Conservation (phyloP, 768 basidiomycete species). For the Trametes villosa region DNA sequence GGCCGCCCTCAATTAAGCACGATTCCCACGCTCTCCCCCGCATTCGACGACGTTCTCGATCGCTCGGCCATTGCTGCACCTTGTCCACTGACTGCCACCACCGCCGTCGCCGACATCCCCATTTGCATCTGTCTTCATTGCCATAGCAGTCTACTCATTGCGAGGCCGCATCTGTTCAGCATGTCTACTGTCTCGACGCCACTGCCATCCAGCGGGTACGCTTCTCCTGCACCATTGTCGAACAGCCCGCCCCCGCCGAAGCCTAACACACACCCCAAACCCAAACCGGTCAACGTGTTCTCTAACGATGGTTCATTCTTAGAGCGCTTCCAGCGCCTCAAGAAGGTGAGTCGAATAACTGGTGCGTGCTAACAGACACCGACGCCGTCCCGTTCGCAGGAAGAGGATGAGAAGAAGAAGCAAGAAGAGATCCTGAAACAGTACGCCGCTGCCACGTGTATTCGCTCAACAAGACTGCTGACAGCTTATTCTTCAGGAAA, state of each 20-base stretch:
- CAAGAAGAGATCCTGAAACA: slow-evolving; percentile 53
- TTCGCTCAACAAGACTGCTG: not conserved
- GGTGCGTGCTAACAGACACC: not conserved
- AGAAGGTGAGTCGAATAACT: slow-evolving; percentile 46
- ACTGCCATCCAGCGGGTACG: slow-evolving; percentile 33
- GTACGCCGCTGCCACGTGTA: slow-evolving; percentile 39
- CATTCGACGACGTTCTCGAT: slow-evolving; percentile 16
- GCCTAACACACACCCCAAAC: slow-evolving; percentile 34
- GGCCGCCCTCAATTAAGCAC: not conserved
- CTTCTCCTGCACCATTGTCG: slow-evolving; percentile 31
- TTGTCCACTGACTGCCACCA: slow-evolving; percentile 4
- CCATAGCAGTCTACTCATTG: not conserved
- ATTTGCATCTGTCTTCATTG: not conserved
- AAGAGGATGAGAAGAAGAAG: slow-evolving; percentile 62
- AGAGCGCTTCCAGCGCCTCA: slow-evolving; percentile 61
- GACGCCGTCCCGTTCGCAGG: slow-evolving; percentile 34
- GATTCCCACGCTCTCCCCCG: slow-evolving; percentile 9
- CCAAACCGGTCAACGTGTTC: slow-evolving; percentile 63
- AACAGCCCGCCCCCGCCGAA: slow-evolving; percentile 32
- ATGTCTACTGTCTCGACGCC: slow-evolving; percentile 30
- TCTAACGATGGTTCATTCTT: slow-evolving; percentile 73
- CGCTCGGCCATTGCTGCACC: not conserved
- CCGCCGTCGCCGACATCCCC: too few relatives aligned
- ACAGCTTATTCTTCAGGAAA: slow-evolving; percentile 46
- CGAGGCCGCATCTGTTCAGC: not conserved